Evolutionary conservation across 495 filamentous ascomycete species (phyloP).

Genomic region (Neurospora sublineolata): DNA sequence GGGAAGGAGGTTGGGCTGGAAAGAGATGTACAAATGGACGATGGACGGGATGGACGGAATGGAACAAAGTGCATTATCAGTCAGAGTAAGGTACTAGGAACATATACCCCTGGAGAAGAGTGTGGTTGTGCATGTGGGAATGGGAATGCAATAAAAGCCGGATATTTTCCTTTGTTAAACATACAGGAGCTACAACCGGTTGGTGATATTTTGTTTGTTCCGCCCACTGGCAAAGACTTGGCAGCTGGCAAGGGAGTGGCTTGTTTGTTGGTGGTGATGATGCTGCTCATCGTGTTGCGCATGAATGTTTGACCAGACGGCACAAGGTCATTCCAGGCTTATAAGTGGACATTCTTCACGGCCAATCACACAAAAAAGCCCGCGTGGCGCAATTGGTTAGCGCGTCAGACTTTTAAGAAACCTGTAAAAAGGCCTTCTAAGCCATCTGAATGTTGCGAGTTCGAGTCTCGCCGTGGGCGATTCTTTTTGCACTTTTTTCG

Average conservation of each 20-base stretch:
- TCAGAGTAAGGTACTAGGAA: background rate
- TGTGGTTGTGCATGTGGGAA: background rate
- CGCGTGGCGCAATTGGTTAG: background rate
- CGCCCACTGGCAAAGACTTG: background rate
- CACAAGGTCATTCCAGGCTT: background rate
- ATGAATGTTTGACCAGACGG: background rate
- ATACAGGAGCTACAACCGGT: background rate
- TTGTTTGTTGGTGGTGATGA: background rate
- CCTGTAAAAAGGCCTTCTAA: background rate
- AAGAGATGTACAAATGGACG: too few species aligned
- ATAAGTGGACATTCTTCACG: background rate
- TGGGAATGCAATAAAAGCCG: background rate
- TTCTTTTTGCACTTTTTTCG: background rate
- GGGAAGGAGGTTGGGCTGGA: too few species aligned
- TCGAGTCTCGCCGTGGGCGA: constrained; percentile 3
- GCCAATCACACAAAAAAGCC: background rate
- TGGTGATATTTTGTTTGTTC: background rate
- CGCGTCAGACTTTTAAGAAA: constrained; percentile 3
- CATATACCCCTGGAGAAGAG: background rate
- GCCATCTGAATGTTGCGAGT: constrained; percentile 3
- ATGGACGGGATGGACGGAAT: background rate
- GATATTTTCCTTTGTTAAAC: background rate
- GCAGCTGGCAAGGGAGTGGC: background rate
- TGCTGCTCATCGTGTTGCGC: background rate
- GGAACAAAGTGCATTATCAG: background rate